Base-by-base conservation (phyloP, 371 early-diverging fungal species). In the Saksenaea vasiformis region DNA sequence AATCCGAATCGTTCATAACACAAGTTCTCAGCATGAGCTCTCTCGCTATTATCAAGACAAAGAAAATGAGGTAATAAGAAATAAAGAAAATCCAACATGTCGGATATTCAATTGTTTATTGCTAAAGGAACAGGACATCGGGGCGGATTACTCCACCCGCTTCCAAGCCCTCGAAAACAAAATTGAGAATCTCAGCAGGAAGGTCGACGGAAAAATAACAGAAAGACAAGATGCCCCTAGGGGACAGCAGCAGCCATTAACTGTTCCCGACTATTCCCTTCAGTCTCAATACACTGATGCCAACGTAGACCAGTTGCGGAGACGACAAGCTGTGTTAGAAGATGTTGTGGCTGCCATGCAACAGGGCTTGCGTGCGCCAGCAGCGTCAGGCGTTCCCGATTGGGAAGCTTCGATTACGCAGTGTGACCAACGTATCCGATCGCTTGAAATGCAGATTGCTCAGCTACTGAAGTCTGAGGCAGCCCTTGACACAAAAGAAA, bases 1-100 rank as follows among this genome's bases (percentile, higher is more conserved):
- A 4, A 63, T 62, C 11, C 71, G 62, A 22, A 68, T 59, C 64
- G 64, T 61, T 36, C 61, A 69, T 54, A 69, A 43, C 59, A 51
- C 64, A 35, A 47, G 19, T 41, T 5, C 19, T 9, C 43, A 41
- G 5, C 14, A 14, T 14, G 43, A 41, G 14, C 5, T 17, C 43
- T 1, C 7, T 41, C 14, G 14, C 43, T 41, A 14, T 41, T 41
- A 14, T 41, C 43, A 41, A 41, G 19, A 41, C 43, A 41, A 7
- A 41, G 43, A 41, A 41, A 41, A 41, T 14, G 43, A 41, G 43
- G 43, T 41, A 41, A 14, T 7, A 4, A 31, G 31, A 41, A 14
- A 17, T 1, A 17, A 41, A 41, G 5, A 17, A n/a, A 3, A 41
- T n/a, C 19, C n/a, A 17, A 14, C 17, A 41, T 14, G 17, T 41